phyloP scores from a whole-genome alignment of 805 yeast genomes.

The Yarrowia phangngaensis region DNA sequence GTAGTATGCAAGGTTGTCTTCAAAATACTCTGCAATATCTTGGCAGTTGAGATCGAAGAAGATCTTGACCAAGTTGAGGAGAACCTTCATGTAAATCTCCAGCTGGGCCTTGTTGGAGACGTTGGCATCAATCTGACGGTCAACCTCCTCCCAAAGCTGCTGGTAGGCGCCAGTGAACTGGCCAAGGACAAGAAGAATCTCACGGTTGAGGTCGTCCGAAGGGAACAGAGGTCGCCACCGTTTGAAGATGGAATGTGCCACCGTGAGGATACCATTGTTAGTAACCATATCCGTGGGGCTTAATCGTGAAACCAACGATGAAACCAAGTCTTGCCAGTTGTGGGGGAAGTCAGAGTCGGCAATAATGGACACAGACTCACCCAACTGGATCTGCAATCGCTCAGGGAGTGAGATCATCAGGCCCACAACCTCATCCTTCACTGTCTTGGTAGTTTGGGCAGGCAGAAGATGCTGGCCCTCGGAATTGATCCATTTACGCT shows the following conservation, averaged over 20 bases:
- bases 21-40: constrained; percentile 97
- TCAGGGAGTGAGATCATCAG: constrained; percentile 80
- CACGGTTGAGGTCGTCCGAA: constrained; percentile 82
- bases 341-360: constrained; percentile 97
- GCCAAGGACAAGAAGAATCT: constrained; percentile 79
- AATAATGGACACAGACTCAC: constrained; percentile 86
- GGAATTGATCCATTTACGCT: constrained; percentile 84
- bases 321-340: constrained; percentile 67
- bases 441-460: constrained; percentile 55
- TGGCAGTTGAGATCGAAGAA: constrained; percentile 95
- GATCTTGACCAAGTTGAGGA: constrained; percentile 69
- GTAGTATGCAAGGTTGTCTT: constrained; percentile 74
- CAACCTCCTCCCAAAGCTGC: constrained; percentile 62
- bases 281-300: constrained; percentile 60
- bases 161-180: constrained; percentile 80
- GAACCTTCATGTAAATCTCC: constrained; percentile 59
- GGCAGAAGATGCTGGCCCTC: constrained; percentile 72
- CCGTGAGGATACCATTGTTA: constrained; percentile 81
- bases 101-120: constrained; percentile 49
- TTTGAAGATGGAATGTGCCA: constrained; percentile 92
- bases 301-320: constrained; percentile 60
- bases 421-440: constrained; percentile 75
- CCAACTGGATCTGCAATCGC: constrained; percentile 78
- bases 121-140: constrained; percentile 54
- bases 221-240: constrained; percentile 95